phyloP scores from a whole-genome alignment of 139 green algal genomes.

The Asterochloris sp. region DNA sequence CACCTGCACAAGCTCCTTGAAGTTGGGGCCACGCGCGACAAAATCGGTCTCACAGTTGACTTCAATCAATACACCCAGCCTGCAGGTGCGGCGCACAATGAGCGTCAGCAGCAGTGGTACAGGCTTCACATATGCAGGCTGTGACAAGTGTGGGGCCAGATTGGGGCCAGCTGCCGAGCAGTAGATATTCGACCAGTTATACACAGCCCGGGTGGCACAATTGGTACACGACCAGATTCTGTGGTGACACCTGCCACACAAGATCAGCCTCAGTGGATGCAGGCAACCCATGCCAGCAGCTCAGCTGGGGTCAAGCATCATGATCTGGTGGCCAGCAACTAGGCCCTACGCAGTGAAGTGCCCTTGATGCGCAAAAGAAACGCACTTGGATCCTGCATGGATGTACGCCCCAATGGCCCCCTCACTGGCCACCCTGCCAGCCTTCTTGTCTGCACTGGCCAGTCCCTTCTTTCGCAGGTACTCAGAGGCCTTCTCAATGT shows the following conservation, averaged over 20 bases:
- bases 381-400: conserved; percentile 79
- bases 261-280: no score
- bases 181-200: no score
- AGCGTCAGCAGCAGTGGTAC: no score
- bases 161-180: no score
- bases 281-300: background rate
- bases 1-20: conserved; percentile 76
- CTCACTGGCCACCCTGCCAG: conserved; percentile 76
- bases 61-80: conserved; percentile 75
- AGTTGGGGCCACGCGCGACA: conserved; percentile 85
- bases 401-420: conserved; percentile 88
- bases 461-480: conserved; percentile 90
- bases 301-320: no score
- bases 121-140: no score
- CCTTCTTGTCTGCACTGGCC: conserved; percentile 96
- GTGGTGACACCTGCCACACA: no score
- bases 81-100: background rate
- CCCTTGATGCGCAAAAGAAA: background rate
- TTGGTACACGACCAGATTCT: no score
- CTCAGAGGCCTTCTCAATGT: conserved; percentile 77
- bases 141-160: no score
- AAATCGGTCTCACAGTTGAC: conserved; percentile 99
- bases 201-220: no score
- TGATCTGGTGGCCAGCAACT: background rate
- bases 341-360: background rate